A percentile compares a stretch with the other conserved stretches of the same genome.
Evolutionary conservation across 23 red algal genomes (phyloP).

Genomic region (Gracilaria domingensis): DNA sequence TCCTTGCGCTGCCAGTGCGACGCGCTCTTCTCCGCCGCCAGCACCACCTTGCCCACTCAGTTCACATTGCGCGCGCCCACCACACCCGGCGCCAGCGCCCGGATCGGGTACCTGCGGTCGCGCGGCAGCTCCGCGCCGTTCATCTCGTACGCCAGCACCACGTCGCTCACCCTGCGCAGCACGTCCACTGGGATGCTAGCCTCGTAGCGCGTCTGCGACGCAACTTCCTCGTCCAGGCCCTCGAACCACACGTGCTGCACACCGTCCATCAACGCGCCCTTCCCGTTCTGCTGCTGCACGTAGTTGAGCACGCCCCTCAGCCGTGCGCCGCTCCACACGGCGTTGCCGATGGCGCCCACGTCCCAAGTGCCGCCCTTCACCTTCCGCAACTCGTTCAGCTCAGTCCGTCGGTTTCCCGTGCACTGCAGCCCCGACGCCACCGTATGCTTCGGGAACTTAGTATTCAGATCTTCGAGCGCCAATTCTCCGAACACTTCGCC

Average conservation of each 20-base stretch:
- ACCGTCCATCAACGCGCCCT: background rate
- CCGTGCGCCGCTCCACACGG: constrained; percentile 82
- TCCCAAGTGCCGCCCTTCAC: constrained; percentile 91
- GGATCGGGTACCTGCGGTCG: constrained; percentile 91
- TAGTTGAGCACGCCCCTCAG: constrained; percentile 76
- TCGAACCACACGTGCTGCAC: constrained; percentile 70
- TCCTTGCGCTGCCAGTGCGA: constrained; percentile 85
- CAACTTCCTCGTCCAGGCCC: constrained; percentile 79
- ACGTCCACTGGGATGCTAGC: constrained; percentile 85
- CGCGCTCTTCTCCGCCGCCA: constrained; percentile 61
- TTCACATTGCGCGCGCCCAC: constrained; percentile 96
- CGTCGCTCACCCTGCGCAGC: constrained; percentile 41
- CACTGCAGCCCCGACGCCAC: constrained; percentile 77
- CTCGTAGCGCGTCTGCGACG: constrained; percentile 51
- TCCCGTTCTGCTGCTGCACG: constrained; percentile 5
- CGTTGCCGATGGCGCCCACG: constrained; percentile 85
- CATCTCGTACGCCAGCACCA: constrained; percentile 93
- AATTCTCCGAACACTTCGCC: constrained; percentile 26
- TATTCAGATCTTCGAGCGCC: constrained; percentile 67
- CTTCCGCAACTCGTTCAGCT: constrained; percentile 68
- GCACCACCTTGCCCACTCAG: constrained; percentile 76
- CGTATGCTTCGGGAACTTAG: constrained; percentile 35
- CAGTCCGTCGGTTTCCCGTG: constrained; percentile 91
- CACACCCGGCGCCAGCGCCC: constrained; percentile 88
- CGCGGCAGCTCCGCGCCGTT: constrained; percentile 83